A percentile compares a stretch with the other conserved stretches of the same genome.
Conservation (phyloP, 2,329 filamentous ascomycete species). For the Ambrosiella xylebori region DNA sequence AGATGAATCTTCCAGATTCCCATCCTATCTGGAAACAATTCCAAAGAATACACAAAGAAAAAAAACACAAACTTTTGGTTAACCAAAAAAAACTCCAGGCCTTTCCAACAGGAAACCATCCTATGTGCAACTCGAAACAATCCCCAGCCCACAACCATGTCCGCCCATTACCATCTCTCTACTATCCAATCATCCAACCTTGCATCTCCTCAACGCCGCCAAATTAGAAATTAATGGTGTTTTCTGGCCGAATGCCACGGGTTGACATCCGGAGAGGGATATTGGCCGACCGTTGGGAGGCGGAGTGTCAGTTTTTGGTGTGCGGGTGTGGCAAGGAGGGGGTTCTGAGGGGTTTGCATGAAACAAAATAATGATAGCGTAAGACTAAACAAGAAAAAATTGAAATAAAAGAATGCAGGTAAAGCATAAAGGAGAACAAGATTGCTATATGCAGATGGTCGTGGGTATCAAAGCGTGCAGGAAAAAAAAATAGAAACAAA, state of each 20-base stretch:
- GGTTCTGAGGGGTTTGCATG: not conserved
- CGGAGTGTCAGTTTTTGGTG: not conserved
- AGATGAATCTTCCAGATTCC: too few species aligned
- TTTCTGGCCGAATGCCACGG: not conserved
- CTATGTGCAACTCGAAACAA: not conserved
- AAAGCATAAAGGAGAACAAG: constrained; percentile 1
- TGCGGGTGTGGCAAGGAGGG: not conserved
- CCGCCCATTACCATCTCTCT: not conserved
- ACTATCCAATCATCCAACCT: not conserved
- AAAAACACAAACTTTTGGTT: not conserved
- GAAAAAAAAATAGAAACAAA: not conserved
- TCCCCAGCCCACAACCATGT: not conserved
- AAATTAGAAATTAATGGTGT: too few species aligned
- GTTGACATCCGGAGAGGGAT: not conserved
- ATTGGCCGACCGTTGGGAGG: not conserved
- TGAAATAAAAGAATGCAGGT: not conserved
- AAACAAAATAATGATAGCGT: not conserved
- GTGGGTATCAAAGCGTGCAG: not conserved
- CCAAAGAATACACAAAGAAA: not conserved
- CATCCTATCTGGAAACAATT: not conserved
- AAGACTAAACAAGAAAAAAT: not conserved
- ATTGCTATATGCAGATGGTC: not conserved
- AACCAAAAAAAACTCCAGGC: not conserved
- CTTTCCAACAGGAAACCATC: not conserved
- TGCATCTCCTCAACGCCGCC: not conserved